Base-by-base conservation (phyloP, 1,284 basidiomycete genomes). In the Ganoderma lingzhi region DNA sequence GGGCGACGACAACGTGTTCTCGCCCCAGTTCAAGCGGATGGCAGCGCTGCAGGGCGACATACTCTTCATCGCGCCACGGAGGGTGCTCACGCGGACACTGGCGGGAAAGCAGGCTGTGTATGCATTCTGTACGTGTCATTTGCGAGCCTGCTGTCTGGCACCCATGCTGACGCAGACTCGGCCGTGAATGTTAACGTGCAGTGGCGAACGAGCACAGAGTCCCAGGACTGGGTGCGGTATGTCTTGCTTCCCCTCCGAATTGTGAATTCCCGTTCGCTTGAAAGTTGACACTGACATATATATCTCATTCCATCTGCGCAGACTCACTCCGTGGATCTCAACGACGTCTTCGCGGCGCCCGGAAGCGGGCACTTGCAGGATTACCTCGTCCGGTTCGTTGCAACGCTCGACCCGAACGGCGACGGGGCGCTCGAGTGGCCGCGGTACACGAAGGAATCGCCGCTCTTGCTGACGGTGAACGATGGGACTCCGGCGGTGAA, bases 11-110 rank as follows among this genome's bases (percentile, higher is more conserved):
- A 84, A 86, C 66, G 79, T 78, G 0, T 70, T 86, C 30, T 81
- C 83, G 0, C 84, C 83, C 0, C 80, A 88, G 64, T 88, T 79
- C 78, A 87, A 88, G 76, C 80, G 87, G n/a, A 76, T 88, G 3
- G 82, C 86, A 9, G 80, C 86, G 0, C 78, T 88, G 71, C 78
- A 79, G 56, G 87, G 86, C 0, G 88, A 88, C 68, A 76, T 76
- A 3, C 77, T 83, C 0, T 87, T 88, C 75, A 85, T 88, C 61
- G 85, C 80, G 0, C 85, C 86, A 1, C 78, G 86, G n/a, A 64
- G 74, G 3, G 41, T 74, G 14, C 71, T 75, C 23, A 41, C 71
- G 1, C 51, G 84, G 53, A 75, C 2, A 48, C 37, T 42, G 12
- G 63, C 17, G 2, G 23, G 12, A 28, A 17, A 44, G 12, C 48